A percentile compares a stretch with the other conserved stretches of the same genome.
These are phyloP conservation scores for Xerophyta viscosa DNA, from an alignment of 106 monocot genomes.

Conservation along the genomic window DNA sequence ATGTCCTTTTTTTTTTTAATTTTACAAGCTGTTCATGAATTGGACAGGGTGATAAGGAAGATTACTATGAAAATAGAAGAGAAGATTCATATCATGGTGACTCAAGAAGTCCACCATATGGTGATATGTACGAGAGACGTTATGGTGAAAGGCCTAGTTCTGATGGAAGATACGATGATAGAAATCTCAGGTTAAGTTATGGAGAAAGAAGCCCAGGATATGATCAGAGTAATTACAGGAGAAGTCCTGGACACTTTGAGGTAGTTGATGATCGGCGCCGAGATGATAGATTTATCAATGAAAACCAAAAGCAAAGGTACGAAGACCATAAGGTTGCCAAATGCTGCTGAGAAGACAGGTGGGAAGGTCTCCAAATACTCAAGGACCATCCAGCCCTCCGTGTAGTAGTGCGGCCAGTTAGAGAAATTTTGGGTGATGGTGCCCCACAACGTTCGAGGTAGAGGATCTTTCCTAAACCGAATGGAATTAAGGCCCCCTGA, in stretches of 20 bases:
- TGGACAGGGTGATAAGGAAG: constrained; percentile 36
- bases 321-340: constrained; percentile 39
- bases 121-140: constrained; percentile 16
- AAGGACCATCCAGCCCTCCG: constrained; percentile 43
- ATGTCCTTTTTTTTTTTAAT: too few relatives aligned
- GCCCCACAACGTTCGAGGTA: constrained; percentile 49
- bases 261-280: constrained; percentile 48
- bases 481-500: constrained; percentile 29
- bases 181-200: constrained; percentile 27
- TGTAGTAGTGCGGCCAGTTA: constrained; percentile 67
- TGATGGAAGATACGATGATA: constrained; percentile 14
- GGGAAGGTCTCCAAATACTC: constrained; percentile 40
- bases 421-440: constrained; percentile 74
- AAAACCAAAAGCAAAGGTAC: constrained; percentile 32
- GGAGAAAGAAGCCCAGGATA: constrained; percentile 73
- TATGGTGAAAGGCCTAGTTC: constrained; percentile 30
- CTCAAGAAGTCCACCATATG: constrained; percentile 63
- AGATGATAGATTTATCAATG: constrained; percentile 56
- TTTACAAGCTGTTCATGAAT: too few relatives aligned
- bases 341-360: constrained; percentile 37
- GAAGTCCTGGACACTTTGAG: constrained; percentile 60
- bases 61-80: constrained; percentile 7
- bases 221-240: constrained; percentile 52
- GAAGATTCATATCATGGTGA: constrained; percentile 26
- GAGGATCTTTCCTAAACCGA: constrained; percentile 48